Percentiles rank a stretch among this genome's conserved stretches.
Conservation (phyloP, 2,329 filamentous ascomycete species). For the Xylaria hypoxylon region DNA sequence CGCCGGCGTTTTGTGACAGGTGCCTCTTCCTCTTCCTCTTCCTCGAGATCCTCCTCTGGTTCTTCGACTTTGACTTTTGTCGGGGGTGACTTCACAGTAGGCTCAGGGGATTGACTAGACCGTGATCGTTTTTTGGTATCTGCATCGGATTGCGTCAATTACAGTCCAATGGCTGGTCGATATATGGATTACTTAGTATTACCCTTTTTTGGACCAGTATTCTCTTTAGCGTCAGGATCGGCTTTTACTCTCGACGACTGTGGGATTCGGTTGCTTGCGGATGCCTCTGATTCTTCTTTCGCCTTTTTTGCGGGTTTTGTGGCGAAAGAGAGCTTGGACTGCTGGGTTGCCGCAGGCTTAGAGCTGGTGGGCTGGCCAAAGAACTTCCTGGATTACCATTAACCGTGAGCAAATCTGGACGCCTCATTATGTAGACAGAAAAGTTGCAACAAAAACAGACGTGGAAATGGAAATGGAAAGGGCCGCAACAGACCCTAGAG, state of each 20-base stretch:
- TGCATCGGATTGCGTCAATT: slow-evolving; percentile 39
- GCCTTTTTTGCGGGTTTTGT: slow-evolving; percentile 61
- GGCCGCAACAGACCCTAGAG: slow-evolving; percentile 49
- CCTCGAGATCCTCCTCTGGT: slow-evolving; percentile 51
- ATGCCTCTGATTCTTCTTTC: slow-evolving; percentile 47
- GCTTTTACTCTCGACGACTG: slow-evolving; percentile 41
- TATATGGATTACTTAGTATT: slow-evolving; percentile 29
- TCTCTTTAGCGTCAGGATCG: slow-evolving; percentile 53
- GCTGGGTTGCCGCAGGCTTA: slow-evolving; percentile 72
- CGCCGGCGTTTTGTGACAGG: slow-evolving; percentile 70
- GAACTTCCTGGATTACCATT: slow-evolving; percentile 75
- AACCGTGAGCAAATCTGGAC: slow-evolving; percentile 31
- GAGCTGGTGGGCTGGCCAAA: slow-evolving; percentile 76
- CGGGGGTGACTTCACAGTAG: slow-evolving; percentile 42
- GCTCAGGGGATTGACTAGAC: slow-evolving; percentile 42
- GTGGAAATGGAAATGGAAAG: slow-evolving; percentile 18
- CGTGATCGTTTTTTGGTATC: slow-evolving; percentile 62
- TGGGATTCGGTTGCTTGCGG: slow-evolving; percentile 35
- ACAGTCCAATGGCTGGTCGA: background rate
- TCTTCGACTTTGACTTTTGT: slow-evolving; percentile 50
- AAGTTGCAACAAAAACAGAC: background rate
- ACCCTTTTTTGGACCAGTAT: slow-evolving; percentile 56
- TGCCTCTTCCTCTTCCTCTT: slow-evolving; percentile 63
- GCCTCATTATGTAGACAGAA: background rate
- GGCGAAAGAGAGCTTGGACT: slow-evolving; percentile 83